Evolutionary conservation across 805 yeast species (phyloP).

Genomic region (Saccharomycopsis microspora): DNA sequence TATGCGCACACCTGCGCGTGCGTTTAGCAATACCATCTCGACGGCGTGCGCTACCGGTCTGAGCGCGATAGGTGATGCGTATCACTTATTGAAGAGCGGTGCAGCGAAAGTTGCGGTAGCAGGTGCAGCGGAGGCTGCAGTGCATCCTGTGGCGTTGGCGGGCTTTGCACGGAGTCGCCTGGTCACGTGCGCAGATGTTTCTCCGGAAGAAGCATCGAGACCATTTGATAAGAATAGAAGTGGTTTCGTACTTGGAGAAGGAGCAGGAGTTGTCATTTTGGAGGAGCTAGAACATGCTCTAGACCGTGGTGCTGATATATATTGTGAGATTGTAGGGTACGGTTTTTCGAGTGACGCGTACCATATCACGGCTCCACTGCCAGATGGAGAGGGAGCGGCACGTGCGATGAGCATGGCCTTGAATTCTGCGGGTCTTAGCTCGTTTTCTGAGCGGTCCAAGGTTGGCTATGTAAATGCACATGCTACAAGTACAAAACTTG

Average conservation of each 20-base stretch:
- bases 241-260: slow-evolving; percentile 93
- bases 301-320: slow-evolving; percentile 44
- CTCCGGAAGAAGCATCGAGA: slow-evolving; percentile 58
- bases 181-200: slow-evolving; percentile 53
- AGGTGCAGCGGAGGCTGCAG: slow-evolving; percentile 86
- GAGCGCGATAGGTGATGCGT: slow-evolving; percentile 90
- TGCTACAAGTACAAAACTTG: slow-evolving; percentile 86
- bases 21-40: slow-evolving; percentile 80
- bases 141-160: slow-evolving; percentile 78
- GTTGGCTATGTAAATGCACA: slow-evolving; percentile 76
- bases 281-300: slow-evolving; percentile 73
- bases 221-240: slow-evolving; percentile 74
- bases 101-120: slow-evolving; percentile 83
- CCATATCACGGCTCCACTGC: slow-evolving; percentile 87
- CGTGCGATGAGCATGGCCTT: slow-evolving; percentile 77
- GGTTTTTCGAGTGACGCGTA: slow-evolving; percentile 88
- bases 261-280: slow-evolving; percentile 70
- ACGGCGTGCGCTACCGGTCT: slow-evolving; percentile 98
- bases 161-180: slow-evolving; percentile 90
- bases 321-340: slow-evolving; percentile 78
- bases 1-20: slow-evolving; percentile 62
- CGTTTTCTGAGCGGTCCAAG: background rate
- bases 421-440: slow-evolving; percentile 31
- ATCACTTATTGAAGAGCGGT: slow-evolving; percentile 64
- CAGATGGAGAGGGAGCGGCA: slow-evolving; percentile 74